Base-by-base conservation (phyloP, 1,139 yeast genomes). In the Kodamaea arcana region DNA sequence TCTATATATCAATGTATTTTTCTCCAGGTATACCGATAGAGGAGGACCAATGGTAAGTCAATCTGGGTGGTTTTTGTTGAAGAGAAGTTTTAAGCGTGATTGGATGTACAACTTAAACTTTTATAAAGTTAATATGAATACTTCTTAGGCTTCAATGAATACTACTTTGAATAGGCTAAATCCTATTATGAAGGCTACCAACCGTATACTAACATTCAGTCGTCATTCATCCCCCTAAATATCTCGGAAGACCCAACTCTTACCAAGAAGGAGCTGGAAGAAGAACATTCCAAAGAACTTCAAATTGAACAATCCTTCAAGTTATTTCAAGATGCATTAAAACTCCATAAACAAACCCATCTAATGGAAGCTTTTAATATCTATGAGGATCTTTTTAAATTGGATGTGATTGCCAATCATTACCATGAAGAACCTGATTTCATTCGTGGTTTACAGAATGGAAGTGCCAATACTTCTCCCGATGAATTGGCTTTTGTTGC, bases 291-390 rank as follows among this genome's bases (percentile, higher is more conserved):
- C 1, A 64, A 95, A 36, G 98, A 92, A 50, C 82, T 75, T 25
- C 78, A 87, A 65, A 80, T 92, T 13, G 98, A 94, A 57, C 85
- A 83, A 51, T 95, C 95, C 3, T 82, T 83, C 55, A 78, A 78
- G 46, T 60, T 80, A 12, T 87, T 83, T 54, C 88, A 87, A 47
- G 59, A 62, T 20, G 96, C 96, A 0, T 62, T 94, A 26, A 56
- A 59, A 10, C 62, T 64, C 10, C 94, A 92, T 44, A 76, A 78
- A 43, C 54, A 62, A 1, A 60, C 66, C 4, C 53, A 74, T 3
- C 70, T 69, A 38, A 58, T 55, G 0, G 67, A 62, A 2, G 83
- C 97, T 0, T 72, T 71, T 32, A 49, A 50, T 2, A 58, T 65
- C 15, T 92, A 88, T 52, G 76, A 75, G 28, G 72, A 70, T 17